phyloP scores from a whole-genome alignment of 2,329 filamentous ascomycete species.

The Neonectria magnoliae region DNA sequence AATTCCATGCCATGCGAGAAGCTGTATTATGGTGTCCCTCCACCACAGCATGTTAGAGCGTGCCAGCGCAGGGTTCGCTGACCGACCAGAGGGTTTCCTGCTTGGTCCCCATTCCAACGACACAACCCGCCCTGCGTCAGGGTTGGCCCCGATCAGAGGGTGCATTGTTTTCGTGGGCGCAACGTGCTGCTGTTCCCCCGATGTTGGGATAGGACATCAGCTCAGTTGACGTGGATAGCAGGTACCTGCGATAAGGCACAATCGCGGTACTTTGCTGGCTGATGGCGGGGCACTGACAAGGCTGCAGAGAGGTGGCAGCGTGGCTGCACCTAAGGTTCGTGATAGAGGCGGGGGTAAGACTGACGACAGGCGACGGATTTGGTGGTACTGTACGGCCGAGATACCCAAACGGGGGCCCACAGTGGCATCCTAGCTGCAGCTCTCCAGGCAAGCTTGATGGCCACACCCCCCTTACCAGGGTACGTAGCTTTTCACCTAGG shows the following conservation, averaged over 20 bases:
- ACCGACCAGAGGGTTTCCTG: neutral
- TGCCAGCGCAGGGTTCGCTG: slow-evolving; percentile 16
- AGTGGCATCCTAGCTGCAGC: slow-evolving; percentile 27
- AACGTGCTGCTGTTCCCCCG: slow-evolving; percentile 1
- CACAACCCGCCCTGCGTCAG: slow-evolving; percentile 1
- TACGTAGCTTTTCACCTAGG: slow-evolving; percentile 19
- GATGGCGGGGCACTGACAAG: slow-evolving; percentile 35
- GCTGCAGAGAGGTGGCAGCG: slow-evolving; percentile 33
- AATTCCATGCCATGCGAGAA: neutral
- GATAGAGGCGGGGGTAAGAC: slow-evolving; percentile 37
- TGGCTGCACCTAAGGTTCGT: slow-evolving; percentile 34
- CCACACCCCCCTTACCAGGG: slow-evolving; percentile 31
- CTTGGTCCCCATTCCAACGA: slow-evolving; percentile 8
- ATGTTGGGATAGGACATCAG: slow-evolving; percentile 17
- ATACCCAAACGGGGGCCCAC: slow-evolving; percentile 36
- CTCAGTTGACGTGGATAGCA: slow-evolving; percentile 24
- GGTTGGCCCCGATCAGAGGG: slow-evolving; percentile 10
- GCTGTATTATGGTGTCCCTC: slow-evolving; percentile 4
- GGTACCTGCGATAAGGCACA: slow-evolving; percentile 2
- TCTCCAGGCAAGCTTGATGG: slow-evolving; percentile 23
- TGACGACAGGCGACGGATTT: slow-evolving; percentile 31
- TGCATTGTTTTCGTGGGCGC: neutral
- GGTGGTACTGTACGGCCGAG: slow-evolving; percentile 39
- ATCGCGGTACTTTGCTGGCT: slow-evolving; percentile 9
- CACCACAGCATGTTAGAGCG: slow-evolving; percentile 14